Evolutionary conservation across 2,329 filamentous ascomycete genomes (phyloP).

Genomic region (Colletotrichum orbiculare): DNA sequence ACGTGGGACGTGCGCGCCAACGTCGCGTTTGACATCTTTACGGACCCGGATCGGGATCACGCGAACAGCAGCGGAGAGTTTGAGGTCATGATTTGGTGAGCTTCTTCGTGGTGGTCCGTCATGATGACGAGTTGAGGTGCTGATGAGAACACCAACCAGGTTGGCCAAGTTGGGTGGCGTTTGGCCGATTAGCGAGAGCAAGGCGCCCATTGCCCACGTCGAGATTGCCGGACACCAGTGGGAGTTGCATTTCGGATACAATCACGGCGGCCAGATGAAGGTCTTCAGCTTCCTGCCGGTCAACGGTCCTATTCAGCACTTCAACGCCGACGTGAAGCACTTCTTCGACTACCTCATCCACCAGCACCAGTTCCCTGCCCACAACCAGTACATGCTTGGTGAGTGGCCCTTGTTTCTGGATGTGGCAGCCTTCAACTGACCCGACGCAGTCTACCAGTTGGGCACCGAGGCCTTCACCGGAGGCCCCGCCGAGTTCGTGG

Average conservation of each 20-base stretch:
- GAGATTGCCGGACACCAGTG: slow-evolving; percentile 49
- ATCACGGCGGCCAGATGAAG: slow-evolving; percentile 58
- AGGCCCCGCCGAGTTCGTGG: slow-evolving; percentile 39
- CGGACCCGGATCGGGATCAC: slow-evolving; percentile 51
- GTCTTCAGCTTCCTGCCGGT: slow-evolving; percentile 62
- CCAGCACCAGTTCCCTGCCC: slow-evolving; percentile 52
- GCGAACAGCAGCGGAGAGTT: slow-evolving; percentile 55
- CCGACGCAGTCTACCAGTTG: slow-evolving; percentile 39
- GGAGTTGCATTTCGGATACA: slow-evolving; percentile 66
- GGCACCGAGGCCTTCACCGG: slow-evolving; percentile 43
- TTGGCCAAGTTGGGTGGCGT: slow-evolving; percentile 68
- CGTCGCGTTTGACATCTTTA: slow-evolving; percentile 73
- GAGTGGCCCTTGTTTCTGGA: not conserved
- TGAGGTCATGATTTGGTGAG: slow-evolving; percentile 74
- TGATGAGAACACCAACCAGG: slow-evolving; percentile 42
- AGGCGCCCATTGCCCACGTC: slow-evolving; percentile 35
- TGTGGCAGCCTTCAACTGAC: not conserved
- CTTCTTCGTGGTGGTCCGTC: accelerated
- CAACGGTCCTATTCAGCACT: slow-evolving; percentile 54
- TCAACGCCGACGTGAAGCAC: slow-evolving; percentile 62
- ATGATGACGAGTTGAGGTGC: not conserved
- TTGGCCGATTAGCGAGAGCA: slow-evolving; percentile 49
- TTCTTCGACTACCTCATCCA: slow-evolving; percentile 64
- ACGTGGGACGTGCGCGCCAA: slow-evolving; percentile 63
- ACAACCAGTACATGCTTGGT: slow-evolving; percentile 42